Evolutionary conservation across 345 rosid genomes (phyloP), one percentile per base, ranked within the genome.

Genomic region (Hirschfeldia incana): DNA sequence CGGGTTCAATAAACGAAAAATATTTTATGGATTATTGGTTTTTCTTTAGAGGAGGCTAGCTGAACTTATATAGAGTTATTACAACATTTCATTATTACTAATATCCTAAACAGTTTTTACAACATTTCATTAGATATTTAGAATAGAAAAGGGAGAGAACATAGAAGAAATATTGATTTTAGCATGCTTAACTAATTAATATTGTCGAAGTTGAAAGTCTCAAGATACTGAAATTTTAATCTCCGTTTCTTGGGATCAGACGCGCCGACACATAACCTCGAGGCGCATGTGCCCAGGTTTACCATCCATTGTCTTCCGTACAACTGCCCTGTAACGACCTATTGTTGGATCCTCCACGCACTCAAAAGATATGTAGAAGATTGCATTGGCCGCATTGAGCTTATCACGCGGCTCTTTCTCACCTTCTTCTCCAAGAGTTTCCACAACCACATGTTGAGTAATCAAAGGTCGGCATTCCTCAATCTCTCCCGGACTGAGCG

Each of bases 221-320:
- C 21, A 21, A 21, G 21, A 21, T 21, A 21, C 21, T 21, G 21
- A 21, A 21, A 21, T 21, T 21, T 21, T 21, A 21, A 21, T 21
- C 21, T 21, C 21, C 21, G 21, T 21, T 17, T 1, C 0, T 21
- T 9, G 4, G 3, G 60, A 6, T 16, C 4, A 46, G 53, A 46
- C 15, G 3, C 5, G 3, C 53, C 5, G 12, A 46, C 53, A 46
- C 53, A 5, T 8, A 53, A 65, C 37, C 67, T 65, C 72, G 27
- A 75, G 66, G 12, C 9, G 11, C 78, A 75, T 57, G 66, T 75
- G 72, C n/a, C 4, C 66, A 13, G 73, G 57, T 75, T 26, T 15
- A 4, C 65, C 78, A 75, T 75, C 72, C 65, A 36, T 75, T 1
- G 67, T 75, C 67, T 67, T 75, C 66, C 65, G 67, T 15, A 75